Conservation (phyloP, 805 yeast species). For the Citeromyces nyonsensis region DNA sequence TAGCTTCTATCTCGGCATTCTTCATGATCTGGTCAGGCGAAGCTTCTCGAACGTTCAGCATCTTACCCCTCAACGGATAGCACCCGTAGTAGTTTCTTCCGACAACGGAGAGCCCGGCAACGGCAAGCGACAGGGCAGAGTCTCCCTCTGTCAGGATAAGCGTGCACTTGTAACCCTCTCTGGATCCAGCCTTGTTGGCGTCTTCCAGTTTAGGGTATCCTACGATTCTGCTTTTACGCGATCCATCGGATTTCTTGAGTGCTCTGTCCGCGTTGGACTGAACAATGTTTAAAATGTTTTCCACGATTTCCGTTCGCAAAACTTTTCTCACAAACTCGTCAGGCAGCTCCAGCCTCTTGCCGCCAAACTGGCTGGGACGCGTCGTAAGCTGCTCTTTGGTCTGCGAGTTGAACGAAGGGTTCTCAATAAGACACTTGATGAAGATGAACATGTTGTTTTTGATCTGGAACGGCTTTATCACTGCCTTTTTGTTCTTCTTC, state of each 20-base stretch:
- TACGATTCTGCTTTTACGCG: conserved; percentile 70
- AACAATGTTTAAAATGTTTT: conserved; percentile 71
- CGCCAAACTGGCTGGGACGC: conserved; percentile 78
- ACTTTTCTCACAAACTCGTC: conserved; percentile 63
- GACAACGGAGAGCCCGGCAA: conserved; percentile 84
- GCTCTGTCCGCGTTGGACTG: conserved; percentile 80
- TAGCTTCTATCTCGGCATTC: conserved; percentile 87
- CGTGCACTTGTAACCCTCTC: conserved; percentile 84
- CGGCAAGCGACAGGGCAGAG: conserved; percentile 86
- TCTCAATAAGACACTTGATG: conserved; percentile 83
- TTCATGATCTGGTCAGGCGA: conserved; percentile 89
- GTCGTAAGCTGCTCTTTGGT: conserved; percentile 94
- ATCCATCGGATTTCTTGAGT: conserved; percentile 78
- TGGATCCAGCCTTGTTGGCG: conserved; percentile 93
- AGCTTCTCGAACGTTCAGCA: conserved; percentile 92
- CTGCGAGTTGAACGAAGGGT: conserved; percentile 95
- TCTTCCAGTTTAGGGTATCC: conserved; percentile 85
- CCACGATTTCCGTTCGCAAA: conserved; percentile 55
- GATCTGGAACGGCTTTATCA: conserved; percentile 78
- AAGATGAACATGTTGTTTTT: conserved; percentile 83
- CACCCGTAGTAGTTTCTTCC: conserved; percentile 94
- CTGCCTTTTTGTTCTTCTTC: conserved; percentile 47
- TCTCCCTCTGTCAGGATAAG: conserved; percentile 93
- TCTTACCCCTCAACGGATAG: conserved; percentile 89
- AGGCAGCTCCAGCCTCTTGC: conserved; percentile 56